Conservation (phyloP, 2,329 filamentous ascomycete species). For the Ophioceras dolichostomum region DNA sequence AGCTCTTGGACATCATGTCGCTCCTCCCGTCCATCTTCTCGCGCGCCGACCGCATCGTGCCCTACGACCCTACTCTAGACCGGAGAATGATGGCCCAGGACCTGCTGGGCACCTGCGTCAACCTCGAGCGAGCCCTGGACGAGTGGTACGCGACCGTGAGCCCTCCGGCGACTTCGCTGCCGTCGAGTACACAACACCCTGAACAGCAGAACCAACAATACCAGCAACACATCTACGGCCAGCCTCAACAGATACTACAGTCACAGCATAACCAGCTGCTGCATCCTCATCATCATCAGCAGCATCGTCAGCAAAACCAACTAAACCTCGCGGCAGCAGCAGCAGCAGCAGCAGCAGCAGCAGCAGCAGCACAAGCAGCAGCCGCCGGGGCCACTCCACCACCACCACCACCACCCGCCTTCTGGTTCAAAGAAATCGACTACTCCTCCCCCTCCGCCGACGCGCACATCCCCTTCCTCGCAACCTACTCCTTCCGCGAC, state of each 20-base stretch:
- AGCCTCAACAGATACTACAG: neutral
- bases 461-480: slow-evolving; percentile 28
- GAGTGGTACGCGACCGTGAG: slow-evolving; percentile 29
- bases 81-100: slow-evolving; percentile 33
- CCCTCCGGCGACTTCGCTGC: slow-evolving; percentile 10
- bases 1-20: slow-evolving; percentile 37
- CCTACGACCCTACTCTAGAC: slow-evolving; percentile 23
- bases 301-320: neutral
- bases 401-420: slow-evolving; percentile 12
- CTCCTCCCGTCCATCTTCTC: slow-evolving; percentile 33
- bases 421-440: slow-evolving; percentile 30
- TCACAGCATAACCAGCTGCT: slow-evolving; percentile 12
- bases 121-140: slow-evolving; percentile 33
- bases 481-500: slow-evolving; percentile 31
- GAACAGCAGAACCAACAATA: slow-evolving; percentile 16
- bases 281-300: slow-evolving; percentile 5
- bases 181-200: too few species aligned
- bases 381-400: too few species aligned
- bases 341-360: neutral
- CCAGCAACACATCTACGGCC: slow-evolving; percentile 3
- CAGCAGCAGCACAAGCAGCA: too few species aligned
- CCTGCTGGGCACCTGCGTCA: slow-evolving; percentile 32
- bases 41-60: slow-evolving; percentile 28
- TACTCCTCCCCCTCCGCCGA: slow-evolving; percentile 16
- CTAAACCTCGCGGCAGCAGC: neutral